phyloP scores from a whole-genome alignment of 2,329 filamentous ascomycete genomes.

The Fusarium sp. region DNA sequence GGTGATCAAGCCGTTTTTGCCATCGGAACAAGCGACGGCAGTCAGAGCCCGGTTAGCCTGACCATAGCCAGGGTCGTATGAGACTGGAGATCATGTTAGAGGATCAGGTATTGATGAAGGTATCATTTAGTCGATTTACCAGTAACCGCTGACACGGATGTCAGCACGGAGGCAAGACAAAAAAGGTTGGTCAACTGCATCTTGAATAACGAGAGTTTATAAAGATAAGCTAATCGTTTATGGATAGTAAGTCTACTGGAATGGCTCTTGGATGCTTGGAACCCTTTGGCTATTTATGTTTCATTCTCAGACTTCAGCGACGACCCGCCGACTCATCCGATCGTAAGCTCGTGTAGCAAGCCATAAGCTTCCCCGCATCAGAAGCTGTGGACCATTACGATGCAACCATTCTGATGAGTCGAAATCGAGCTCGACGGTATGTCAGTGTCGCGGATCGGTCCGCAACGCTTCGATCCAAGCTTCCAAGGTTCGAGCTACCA shows the following conservation, averaged over 20 bases:
- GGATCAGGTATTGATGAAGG: neutral
- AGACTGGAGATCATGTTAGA: slow-evolving; percentile 61
- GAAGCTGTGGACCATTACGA: too few species aligned
- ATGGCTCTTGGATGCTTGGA: too few species aligned
- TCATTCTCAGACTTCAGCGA: rapidly evolving
- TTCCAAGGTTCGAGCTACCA: neutral
- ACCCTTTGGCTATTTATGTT: neutral
- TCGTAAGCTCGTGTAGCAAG: slow-evolving; percentile 5
- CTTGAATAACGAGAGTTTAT: slow-evolving; percentile 38
- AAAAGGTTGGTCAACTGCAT: slow-evolving; percentile 61
- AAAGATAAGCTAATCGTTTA: neutral
- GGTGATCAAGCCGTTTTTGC: slow-evolving; percentile 75
- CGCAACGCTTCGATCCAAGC: neutral
- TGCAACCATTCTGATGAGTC: neutral
- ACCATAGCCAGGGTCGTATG: slow-evolving; percentile 82
- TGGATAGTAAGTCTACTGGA: too few species aligned
- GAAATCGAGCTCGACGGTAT: neutral
- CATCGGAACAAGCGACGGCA: slow-evolving; percentile 76
- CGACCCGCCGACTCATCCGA: neutral
- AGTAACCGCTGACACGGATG: slow-evolving; percentile 53
- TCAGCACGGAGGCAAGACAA: slow-evolving; percentile 54
- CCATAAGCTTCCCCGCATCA: slow-evolving; percentile 4
- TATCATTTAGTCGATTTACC: slow-evolving; percentile 39
- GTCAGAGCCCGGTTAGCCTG: slow-evolving; percentile 67
- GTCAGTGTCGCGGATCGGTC: slow-evolving; percentile 11